Evolutionary conservation across 306 rosid species (phyloP), one percentile per base, ranked within the genome.

Genomic region (Sphenostylis stenocarpa): DNA sequence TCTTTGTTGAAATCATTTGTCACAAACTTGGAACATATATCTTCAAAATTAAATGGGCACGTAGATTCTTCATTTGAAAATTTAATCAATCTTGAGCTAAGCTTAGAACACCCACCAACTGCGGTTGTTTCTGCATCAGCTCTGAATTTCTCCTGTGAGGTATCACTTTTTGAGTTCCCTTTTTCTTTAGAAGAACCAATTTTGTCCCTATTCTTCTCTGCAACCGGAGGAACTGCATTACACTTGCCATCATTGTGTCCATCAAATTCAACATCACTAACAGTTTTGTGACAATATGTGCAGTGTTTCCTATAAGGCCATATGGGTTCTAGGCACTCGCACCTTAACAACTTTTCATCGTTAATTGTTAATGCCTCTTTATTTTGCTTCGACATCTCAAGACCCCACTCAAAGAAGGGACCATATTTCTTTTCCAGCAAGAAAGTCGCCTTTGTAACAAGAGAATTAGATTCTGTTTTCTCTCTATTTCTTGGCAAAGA

Each of bases 221-320:
- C 70, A 31, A 77, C 73, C 3, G 64, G 77, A 31, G 82, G 73
- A 74, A 76, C 87, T 68, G 87, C 80, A 82, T 34, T 81, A 84
- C 98, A 96, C 82, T 75, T 88, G 12, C 94, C 91, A 79, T 91
- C 90, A 77, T 65, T 84, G 77, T 96, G 99, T 48, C 84, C 90
- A 77, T 91, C 94, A 81, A 91, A 88, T 75, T 93, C 98, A 73
- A 21, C 81, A 87, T 89, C 94, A 77, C 78, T 80, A 76, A 89
- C 80, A 58, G 92, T 89, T 85, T 68, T 88, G 86, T 96, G 99
- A 80, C 99, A 96, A 84, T 82, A 91, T 71, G 85, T 80, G 85
- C 99, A 96, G 81, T 92, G 99, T 41, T 76, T 78, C 82, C 98
- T 88, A 80, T 84, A 82, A 67, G 96, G 88, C 94, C 91, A 96